Percentiles rank a stretch among this genome's conserved stretches.
phyloP scores from a whole-genome alignment of 805 yeast genomes.

The Brettanomyces anomalus region DNA sequence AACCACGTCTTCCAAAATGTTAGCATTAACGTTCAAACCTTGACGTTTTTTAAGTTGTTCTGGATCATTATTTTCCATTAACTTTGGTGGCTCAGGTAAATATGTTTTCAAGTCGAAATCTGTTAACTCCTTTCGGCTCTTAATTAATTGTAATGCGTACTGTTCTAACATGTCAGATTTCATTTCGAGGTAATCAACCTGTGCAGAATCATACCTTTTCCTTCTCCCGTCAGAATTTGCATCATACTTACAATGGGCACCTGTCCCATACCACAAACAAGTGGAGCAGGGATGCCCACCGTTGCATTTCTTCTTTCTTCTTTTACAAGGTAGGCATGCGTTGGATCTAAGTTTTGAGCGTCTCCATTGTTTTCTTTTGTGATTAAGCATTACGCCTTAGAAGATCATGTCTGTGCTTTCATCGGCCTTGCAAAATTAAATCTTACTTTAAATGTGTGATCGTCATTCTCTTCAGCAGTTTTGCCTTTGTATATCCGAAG shows the following conservation, averaged over 20 bases:
- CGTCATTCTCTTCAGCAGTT: no score
- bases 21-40: conserved; percentile 19
- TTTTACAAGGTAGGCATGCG: conserved; percentile 9
- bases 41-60: conserved; percentile 1
- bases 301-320: conserved; percentile 18
- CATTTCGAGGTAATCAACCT: conserved; percentile 23
- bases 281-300: conserved; percentile 18
- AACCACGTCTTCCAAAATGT: conserved; percentile 20
- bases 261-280: conserved; percentile 12
- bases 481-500: no score
- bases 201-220: conserved; percentile 24
- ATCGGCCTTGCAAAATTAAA: no score
- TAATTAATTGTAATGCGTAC: conserved; percentile 16
- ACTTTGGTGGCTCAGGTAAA: conserved; percentile 10
- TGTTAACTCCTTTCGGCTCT: conserved; percentile 13
- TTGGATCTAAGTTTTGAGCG: neutral
- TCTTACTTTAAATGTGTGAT: no score
- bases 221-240: conserved; percentile 17
- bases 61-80: conserved; percentile 7
- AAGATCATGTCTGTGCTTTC: no score
- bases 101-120: conserved; percentile 4
- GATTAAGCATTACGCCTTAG: no score
- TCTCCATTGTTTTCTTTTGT: no score
- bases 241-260: neutral
- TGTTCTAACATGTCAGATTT: conserved; percentile 21